Base-by-base conservation (phyloP, 495 filamentous ascomycete genomes). In the Podospora conica region DNA sequence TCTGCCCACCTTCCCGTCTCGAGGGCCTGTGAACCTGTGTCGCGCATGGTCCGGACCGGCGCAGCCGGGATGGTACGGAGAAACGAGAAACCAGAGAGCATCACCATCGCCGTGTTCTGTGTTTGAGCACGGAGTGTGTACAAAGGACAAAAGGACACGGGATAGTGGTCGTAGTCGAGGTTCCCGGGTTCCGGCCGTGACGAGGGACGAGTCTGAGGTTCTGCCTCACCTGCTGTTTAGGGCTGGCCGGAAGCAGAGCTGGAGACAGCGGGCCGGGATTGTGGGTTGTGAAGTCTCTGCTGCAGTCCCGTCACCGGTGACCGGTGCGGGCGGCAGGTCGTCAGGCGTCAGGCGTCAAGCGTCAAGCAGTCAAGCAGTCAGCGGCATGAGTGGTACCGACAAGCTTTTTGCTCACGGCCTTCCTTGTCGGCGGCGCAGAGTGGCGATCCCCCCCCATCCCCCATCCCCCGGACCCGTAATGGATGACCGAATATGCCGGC, bases 161-260 rank as follows among this genome's bases (percentile, higher is more conserved):
- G 28, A 31, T 31, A 10, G 28, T 31, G 29, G 10, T 33, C 29
- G 29, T 11, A 10, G 29, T 48, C 40, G 40, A 48, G 40, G 18
- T 48, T 48, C 40, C 40, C 40, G 40, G 15, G 40, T 48, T 48
- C 40, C 40, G 40, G 40, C 40, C 40, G 40, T n/a, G 40, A n/a
- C 40, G 18, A 8, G 40, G 6, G 40, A n/a, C 40, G 18, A 8
- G 40, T 48, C 40, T 8, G 40, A 48, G 40, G 40, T 48, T 31
- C 40, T 48, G 40, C 40, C 40, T 48, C 59, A 53, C 59, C 59
- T 61, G 29, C 59, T 61, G 10, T 61, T 61, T 61, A 40, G 59
- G 33, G 59, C 59, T 40, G 59, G 58, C 58, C 58, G 25, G 58
- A 59, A 20, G 58, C 27, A 59, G n/a, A 33, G 27, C 59, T 53